Conservation (phyloP, 768 basidiomycete species). For the Rickenella mellea region DNA sequence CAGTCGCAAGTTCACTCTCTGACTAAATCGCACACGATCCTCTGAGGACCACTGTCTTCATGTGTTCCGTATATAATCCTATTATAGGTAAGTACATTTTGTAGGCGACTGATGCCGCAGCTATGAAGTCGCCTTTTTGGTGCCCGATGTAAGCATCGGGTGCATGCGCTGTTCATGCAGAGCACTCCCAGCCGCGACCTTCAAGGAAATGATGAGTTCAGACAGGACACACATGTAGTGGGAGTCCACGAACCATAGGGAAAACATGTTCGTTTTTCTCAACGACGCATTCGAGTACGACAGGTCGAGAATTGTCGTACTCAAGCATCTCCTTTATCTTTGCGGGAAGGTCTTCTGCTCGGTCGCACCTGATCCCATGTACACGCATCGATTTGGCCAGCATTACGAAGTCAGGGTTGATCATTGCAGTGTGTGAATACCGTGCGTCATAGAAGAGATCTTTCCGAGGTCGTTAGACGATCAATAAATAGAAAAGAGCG, state of each 20-base stretch:
- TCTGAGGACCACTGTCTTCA: too few relatives aligned
- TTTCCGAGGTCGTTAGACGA: too few relatives aligned
- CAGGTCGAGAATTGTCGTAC: slow-evolving; percentile 78
- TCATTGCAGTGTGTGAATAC: slow-evolving; percentile 96
- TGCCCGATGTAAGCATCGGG: slow-evolving; percentile 31
- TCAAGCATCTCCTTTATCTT: slow-evolving; percentile 99
- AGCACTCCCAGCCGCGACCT: slow-evolving; percentile 90
- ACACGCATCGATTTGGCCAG: slow-evolving; percentile 89
- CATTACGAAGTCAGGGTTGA: slow-evolving; percentile 88
- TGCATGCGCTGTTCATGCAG: slow-evolving; percentile 87
- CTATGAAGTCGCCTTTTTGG: slow-evolving; percentile 9
- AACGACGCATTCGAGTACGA: slow-evolving; percentile 86
- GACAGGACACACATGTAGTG: slow-evolving; percentile 9
- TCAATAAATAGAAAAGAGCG: slow-evolving; percentile 6
- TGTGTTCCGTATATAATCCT: too few relatives aligned
- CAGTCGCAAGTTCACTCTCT: too few relatives aligned
- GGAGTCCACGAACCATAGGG: slow-evolving; percentile 63
- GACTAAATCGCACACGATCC: too few relatives aligned
- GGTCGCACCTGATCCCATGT: slow-evolving; percentile 75
- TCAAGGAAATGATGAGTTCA: slow-evolving; percentile 7
- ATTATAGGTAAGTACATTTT: too few relatives aligned
- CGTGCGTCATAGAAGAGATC: slow-evolving; percentile 95
- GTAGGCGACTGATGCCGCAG: too few relatives aligned
- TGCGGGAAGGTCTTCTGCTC: slow-evolving; percentile 66
- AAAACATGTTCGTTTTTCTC: slow-evolving; percentile 81